phyloP scores from a whole-genome alignment of 2,329 filamentous ascomycete species.

The Polytolypa hystricis region DNA sequence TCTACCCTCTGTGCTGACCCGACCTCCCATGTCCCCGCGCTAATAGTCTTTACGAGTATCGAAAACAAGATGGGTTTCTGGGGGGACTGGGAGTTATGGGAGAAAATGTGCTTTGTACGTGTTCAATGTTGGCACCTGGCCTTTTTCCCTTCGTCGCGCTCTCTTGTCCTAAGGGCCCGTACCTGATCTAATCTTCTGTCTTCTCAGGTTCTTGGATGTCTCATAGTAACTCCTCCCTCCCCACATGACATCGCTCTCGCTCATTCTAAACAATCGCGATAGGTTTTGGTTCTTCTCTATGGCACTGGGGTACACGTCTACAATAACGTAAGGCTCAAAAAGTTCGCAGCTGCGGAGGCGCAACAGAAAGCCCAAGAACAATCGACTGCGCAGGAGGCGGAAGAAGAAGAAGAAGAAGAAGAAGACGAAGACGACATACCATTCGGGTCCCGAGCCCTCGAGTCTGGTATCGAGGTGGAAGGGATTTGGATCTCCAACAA shows the following conservation, averaged over 20 bases:
- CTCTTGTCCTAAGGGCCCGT: background rate
- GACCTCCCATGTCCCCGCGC: no score
- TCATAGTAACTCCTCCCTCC: slow-evolving; percentile 42
- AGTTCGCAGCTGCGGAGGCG: slow-evolving; percentile 54
- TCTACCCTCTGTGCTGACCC: no score
- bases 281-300: slow-evolving; percentile 54
- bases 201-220: slow-evolving; percentile 58
- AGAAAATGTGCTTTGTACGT: slow-evolving; percentile 82
- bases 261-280: slow-evolving; percentile 5
- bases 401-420: slow-evolving; percentile 46
- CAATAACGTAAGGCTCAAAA: slow-evolving; percentile 48
- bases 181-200: no score
- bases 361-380: slow-evolving; percentile 46
- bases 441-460: slow-evolving; percentile 76
- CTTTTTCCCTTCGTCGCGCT: background rate
- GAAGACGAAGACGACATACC: slow-evolving; percentile 53
- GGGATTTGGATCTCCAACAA: slow-evolving; percentile 65
- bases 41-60: background rate
- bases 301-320: slow-evolving; percentile 54
- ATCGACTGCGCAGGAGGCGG: slow-evolving; percentile 37
- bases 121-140: background rate
- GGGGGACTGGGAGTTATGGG: slow-evolving; percentile 65
- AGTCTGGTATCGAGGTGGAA: slow-evolving; percentile 72
- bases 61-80: slow-evolving; percentile 44
- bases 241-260: slow-evolving; percentile 3